A percentile compares a stretch with the other conserved stretches of the same genome.
phyloP scores from a whole-genome alignment of 495 filamentous ascomycete species.

The Penicillium riverlandense region DNA sequence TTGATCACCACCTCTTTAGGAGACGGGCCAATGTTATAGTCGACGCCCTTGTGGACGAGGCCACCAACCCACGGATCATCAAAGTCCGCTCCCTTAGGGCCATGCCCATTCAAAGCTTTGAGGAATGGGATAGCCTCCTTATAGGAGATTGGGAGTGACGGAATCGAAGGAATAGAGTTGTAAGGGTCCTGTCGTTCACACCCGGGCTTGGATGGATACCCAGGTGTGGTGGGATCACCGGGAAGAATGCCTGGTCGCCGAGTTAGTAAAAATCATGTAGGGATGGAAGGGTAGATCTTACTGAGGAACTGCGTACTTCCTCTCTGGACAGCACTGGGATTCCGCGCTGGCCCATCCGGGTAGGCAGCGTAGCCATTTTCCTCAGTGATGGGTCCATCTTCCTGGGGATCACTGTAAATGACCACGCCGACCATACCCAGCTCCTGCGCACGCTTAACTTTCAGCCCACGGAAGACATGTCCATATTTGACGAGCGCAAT shows the following conservation, averaged over 20 bases:
- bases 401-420: slow-evolving; percentile 83
- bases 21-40: slow-evolving; percentile 89
- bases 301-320: slow-evolving; percentile 87
- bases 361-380: slow-evolving; percentile 75
- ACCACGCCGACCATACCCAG: slow-evolving; percentile 84
- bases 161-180: slow-evolving; percentile 69
- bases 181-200: slow-evolving; percentile 68
- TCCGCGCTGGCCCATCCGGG: slow-evolving; percentile 78
- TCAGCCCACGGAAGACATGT: slow-evolving; percentile 78
- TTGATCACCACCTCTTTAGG: slow-evolving; percentile 70
- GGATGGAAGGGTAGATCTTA: slow-evolving; percentile 11
- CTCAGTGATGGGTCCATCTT: slow-evolving; percentile 76
- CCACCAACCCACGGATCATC: slow-evolving; percentile 67
- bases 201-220: slow-evolving; percentile 89
- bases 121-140: slow-evolving; percentile 77
- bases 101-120: slow-evolving; percentile 82
- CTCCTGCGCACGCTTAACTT: slow-evolving; percentile 88
- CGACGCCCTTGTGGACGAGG: slow-evolving; percentile 71
- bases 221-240: slow-evolving; percentile 78
- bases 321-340: slow-evolving; percentile 84
- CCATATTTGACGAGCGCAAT: slow-evolving; percentile 87
- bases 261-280: background rate
- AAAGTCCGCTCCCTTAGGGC: slow-evolving; percentile 70
- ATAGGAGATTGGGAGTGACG: slow-evolving; percentile 90
- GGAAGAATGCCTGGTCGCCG: slow-evolving; percentile 46